Evolutionary conservation across 2,329 filamentous ascomycete genomes (phyloP), one percentile per base, ranked within the genome.

Genomic region (Microsporum canis): DNA sequence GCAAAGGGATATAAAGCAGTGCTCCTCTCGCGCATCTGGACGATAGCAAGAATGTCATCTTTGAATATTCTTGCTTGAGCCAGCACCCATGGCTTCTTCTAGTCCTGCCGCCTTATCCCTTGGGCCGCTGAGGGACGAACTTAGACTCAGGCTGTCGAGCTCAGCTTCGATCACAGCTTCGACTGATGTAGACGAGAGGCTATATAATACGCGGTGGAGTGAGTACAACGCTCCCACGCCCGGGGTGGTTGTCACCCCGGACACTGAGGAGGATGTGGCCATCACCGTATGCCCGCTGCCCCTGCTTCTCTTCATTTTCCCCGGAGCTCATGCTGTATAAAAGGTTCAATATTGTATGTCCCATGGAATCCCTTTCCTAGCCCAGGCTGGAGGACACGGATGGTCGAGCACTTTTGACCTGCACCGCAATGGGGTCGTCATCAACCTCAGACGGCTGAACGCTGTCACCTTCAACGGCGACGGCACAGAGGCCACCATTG

Each of bases 351-450:
- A 73, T 62, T 80, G 81, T 43, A 80, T 78, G 64, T 65, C 72
- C 45, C 68, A 75, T 55, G 66, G 72, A 1, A 61, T 82, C 1
- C 79, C 81, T 0, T 82, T 84, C 63, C 75, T 84, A 2, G 77
- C 80, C 0, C 77, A 74, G 67, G 82, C 80, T 66, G 79, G 79
- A 12, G 76, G 72, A 1, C 82, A 84, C 61, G 82, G 81, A 2
- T 71, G 77, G 2, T 72, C 80, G 49, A 79, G 73, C 45, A 80
- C 78, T 0, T 66, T 83, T 1, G 78, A 77, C 0, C 73, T 69
- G 45, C 78, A 83, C 73, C 65, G 77, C 3, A 69, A 73, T 59
- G 81, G 81, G 3, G 78, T 83, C n/a, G 75, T 78, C 63, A 82
- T 84, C 59, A 76, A 73, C 59, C 62, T 83, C 62, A 67, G 69